Percentiles rank a stretch among this genome's conserved stretches.
Evolutionary conservation across 2,329 filamentous ascomycete species (phyloP).

Genomic region (Grosmannia clavigera): DNA sequence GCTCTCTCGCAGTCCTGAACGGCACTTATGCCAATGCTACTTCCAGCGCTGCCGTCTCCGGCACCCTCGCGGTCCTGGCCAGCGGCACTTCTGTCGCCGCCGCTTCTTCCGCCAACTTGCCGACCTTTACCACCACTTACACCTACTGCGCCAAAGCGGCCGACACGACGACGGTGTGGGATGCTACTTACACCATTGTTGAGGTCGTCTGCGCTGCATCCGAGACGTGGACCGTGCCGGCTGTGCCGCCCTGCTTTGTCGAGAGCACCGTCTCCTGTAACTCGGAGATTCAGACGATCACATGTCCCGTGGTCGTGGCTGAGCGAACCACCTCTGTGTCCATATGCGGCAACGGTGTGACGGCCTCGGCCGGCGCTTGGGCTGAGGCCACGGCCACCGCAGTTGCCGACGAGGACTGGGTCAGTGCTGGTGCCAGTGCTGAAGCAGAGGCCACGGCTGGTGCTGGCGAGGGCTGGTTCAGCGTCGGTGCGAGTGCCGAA

Average conservation of each 20-base stretch:
- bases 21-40: no score
- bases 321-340: slow-evolving; percentile 5
- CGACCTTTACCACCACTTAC: slow-evolving; percentile 25
- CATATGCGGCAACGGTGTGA: slow-evolving; percentile 11
- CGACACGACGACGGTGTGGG: slow-evolving; percentile 24
- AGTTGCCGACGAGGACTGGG: no score
- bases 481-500: background rate
- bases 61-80: background rate
- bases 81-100: background rate
- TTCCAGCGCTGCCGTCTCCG: no score
- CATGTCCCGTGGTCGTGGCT: slow-evolving; percentile 8
- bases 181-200: slow-evolving; percentile 27
- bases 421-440: background rate
- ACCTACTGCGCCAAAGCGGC: slow-evolving; percentile 24
- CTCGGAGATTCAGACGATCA: slow-evolving; percentile 6
- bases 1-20: background rate
- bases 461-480: no score
- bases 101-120: background rate
- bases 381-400: background rate
- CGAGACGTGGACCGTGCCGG: slow-evolving; percentile 27
- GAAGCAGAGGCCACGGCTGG: background rate
- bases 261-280: slow-evolving; percentile 11
- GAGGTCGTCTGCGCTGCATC: slow-evolving; percentile 27
- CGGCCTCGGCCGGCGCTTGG: slow-evolving; percentile 4
- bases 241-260: slow-evolving; percentile 13